A percentile compares a stretch with the other conserved stretches of the same genome.
These are phyloP conservation scores for Yamadazyma atmosphaerica DNA, from an alignment of 1,139 yeast genomes.

Conservation along the genomic window DNA sequence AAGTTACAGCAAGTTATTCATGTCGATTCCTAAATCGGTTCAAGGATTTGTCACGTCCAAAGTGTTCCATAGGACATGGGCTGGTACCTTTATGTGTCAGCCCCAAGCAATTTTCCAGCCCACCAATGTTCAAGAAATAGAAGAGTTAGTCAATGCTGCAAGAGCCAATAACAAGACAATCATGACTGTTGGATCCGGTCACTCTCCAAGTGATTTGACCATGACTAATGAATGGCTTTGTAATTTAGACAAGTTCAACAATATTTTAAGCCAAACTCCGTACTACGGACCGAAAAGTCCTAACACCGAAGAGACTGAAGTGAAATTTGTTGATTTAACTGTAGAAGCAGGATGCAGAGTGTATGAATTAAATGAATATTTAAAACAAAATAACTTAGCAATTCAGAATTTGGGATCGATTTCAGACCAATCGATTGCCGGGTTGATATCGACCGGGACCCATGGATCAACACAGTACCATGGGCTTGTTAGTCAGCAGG, in stretches of 20 bases:
- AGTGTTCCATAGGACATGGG: constrained; percentile 76
- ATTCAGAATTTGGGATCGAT: constrained; percentile 92
- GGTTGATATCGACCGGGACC: constrained; percentile 93
- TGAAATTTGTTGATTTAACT: constrained; percentile 80
- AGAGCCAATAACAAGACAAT: constrained; percentile 59
- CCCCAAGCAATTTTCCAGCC: constrained; percentile 87
- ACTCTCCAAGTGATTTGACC: constrained; percentile 90
- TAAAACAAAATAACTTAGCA: constrained; percentile 68
- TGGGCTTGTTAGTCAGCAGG: constrained; percentile 85
- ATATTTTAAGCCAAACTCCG: constrained; percentile 46
- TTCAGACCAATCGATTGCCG: constrained; percentile 91
- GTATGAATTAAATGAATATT: constrained; percentile 69
- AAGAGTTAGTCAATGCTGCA: constrained; percentile 66
- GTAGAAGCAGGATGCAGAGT: constrained; percentile 91
- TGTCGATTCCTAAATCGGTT: constrained; percentile 36
- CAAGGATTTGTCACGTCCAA: constrained; percentile 37
- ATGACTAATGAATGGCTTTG: constrained; percentile 89
- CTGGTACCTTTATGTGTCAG: constrained; percentile 76
- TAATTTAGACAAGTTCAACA: constrained; percentile 74
- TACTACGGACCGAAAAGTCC: constrained; percentile 36
- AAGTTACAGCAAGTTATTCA: too few relatives aligned
- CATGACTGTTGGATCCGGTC: constrained; percentile 91
- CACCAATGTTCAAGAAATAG: constrained; percentile 58
- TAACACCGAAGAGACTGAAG: constrained; percentile 34
- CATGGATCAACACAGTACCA: constrained; percentile 95